Evolutionary conservation across 1,139 yeast genomes (phyloP), one percentile per base, ranked within the genome.

Genomic region (Kurtzmaniella quercitrusa): DNA sequence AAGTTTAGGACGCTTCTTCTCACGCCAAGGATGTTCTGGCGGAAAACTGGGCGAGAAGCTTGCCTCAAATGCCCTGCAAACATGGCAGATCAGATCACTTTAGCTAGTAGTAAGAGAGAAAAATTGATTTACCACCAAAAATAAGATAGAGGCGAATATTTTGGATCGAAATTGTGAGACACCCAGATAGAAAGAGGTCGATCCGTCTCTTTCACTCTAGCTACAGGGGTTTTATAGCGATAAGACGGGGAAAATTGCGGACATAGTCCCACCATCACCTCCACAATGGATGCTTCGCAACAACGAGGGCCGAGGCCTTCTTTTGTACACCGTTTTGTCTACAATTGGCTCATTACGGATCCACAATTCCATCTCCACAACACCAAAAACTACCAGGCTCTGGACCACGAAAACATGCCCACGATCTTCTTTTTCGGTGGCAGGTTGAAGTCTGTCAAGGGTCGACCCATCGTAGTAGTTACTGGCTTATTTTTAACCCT

Each of bases 351-450:
- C 23, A 56, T 73, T 14, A 69, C 72, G 18, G 77, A 73, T 53
- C 77, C 77, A 2, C 54, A 56, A 34, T 51, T 57, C 31, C 37
- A 51, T 11, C 38, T 42, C 5, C 41, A 44, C 11, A 24, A 41
- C 5, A 45, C 42, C 38, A 55, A 60, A 55, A 63, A 70, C 53
- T 60, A 73, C 64, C 77, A 68, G 55, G 60, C 59, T 7, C 69
- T 59, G 44, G 51, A 55, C 25, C 58, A 65, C 50, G 57, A 55
- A 1, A 61, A 60, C n/a, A 54, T 60, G 39, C 65, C 63, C 34
- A 64, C 63, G 40, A 45, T 77, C 3, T 85, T 75, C 59, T 60
- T 83, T 3, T 65, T 78, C 45, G 94, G 94, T 6, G 95, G 95
- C 0, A 61, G 90, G 34, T 57, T 82, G 39, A 63, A 81, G 33